Base-by-base conservation (phyloP, 1,139 yeast species). In the Insectozyma bohioensis region DNA sequence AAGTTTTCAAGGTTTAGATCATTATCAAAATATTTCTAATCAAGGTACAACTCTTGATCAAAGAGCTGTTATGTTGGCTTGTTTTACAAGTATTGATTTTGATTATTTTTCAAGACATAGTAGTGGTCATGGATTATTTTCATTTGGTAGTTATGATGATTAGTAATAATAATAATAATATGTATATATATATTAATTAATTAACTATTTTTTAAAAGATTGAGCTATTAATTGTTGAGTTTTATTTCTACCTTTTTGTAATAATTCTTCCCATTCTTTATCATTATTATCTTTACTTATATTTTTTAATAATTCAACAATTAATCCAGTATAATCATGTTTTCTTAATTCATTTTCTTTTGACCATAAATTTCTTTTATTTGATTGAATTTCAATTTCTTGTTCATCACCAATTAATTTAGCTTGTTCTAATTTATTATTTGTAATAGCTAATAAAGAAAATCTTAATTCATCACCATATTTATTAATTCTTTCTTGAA, bases 31-130 rank as follows among this genome's bases (percentile, higher is more conserved):
- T 10, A 31, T 41, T 17, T 29, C 42, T 6, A 26, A 20, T 16
- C 25, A 34, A 7, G 46, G 45, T 4, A 36, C 40, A 13, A 75
- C 84, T 2, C 61, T 87, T 30, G 95, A 85, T 50, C 87, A 92
- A 58, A 73, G 95, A 44, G 95, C 97, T 0, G 78, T 90, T 2
- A 56, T 92, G 54, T 65, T 92, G 36, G 95, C 90, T 0, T 84
- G 85, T 42, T 95, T 97, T 0, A 82, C 92, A 3, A 83, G 95
- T 45, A 83, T 92, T 41, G 98, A 92, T 57, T 92, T 87, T 56
- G 98, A 92, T 57, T 92, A 88, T 61, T 92, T 92, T 55, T 86
- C 95, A 12, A 72, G 96, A 52, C 96, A 87, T 54, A 82, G 94
- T 20, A 67, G 83, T 36, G 69, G 73, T 17, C 67, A 73, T 13